Evolutionary conservation across 352 stramenopile genomes (phyloP), one percentile per base, ranked within the genome.

Genomic region (Aphanomyces astaci): DNA sequence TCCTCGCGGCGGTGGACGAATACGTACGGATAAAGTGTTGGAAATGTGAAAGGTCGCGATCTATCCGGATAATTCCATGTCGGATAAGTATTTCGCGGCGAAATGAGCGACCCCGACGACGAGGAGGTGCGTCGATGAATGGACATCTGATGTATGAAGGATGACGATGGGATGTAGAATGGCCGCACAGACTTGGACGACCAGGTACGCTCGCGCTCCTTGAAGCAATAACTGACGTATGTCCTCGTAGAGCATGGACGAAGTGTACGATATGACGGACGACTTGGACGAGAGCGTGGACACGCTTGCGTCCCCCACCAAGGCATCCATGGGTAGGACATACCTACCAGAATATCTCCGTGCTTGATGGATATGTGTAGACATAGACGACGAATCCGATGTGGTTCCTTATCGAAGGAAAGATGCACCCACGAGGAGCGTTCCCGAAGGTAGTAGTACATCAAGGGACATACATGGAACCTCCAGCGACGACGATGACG

Each of bases 161-260:
- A 64, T 52, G 17, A 11, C 4, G 17, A 15, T 53, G 57, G n/a
- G n/a, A n/a, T 33, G 46, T 57, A 68, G 62, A 59, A 56, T 49
- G 62, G 48, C 15, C 56, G 28, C 22, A 59, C 46, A 9, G 62
- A 68, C 4, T 43, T 68, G 24, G 62, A 68, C 25, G 62, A 68
- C 46, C 62, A 68, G 62, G 62, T 68, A 59, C 0, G 30, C 13
- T 30, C 19, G 57, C 19, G 53, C 24, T 19, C 7, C 13, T 25
- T 7, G 9, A 25, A 25, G 9, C 11, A 31, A 33, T 17, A 15
- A 7, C 30, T n/a, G 25, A 55, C 25, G 4, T 4, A 19, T 15
- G 11, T 28, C 13, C 48, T 0, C 46, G 28, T 54, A 91, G 82
- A 91, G 82, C 69, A 91, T 91, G 82, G 82, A 91, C 52, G 81